Percentiles rank a stretch among this genome's conserved stretches.
These are phyloP conservation scores for Crithidia expoeki DNA, from an alignment of 208 protist species.

Conservation along the genomic window DNA sequence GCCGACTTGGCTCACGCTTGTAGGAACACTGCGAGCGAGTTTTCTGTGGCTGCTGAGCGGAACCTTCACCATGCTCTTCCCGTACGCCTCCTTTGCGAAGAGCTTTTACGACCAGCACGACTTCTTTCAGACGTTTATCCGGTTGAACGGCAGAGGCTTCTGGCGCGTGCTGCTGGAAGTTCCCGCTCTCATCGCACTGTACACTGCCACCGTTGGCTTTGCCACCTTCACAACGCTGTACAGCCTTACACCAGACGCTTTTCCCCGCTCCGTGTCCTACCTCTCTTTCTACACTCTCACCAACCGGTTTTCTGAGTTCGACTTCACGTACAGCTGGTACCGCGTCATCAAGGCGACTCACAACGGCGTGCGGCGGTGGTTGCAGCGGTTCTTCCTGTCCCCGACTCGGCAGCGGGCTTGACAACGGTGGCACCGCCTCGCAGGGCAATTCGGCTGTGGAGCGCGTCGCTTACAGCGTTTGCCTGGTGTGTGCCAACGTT, in stretches of 20 bases:
- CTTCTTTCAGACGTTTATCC: conserved; percentile 20
- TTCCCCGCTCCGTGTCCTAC: conserved; percentile 23
- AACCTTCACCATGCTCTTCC: conserved; percentile 11
- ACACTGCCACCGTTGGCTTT: conserved; percentile 22
- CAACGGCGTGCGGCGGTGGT: background rate
- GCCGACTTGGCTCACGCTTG: conserved; percentile 28
- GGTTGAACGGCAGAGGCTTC: conserved; percentile 3
- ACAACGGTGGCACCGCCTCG: no score
- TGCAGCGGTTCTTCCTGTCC: conserved; percentile 19
- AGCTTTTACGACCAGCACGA: conserved; percentile 7
- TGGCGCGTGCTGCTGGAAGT: conserved; percentile 23
- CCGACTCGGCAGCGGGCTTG: no score
- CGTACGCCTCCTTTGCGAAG: conserved; percentile 10
- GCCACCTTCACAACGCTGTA: conserved; percentile 15
- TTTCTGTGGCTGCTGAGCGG: conserved; percentile 25
- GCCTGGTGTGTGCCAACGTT: conserved; percentile 24
- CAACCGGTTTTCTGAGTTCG: conserved; percentile 6
- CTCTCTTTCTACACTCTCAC: conserved; percentile 17
- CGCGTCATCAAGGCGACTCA: conserved; percentile 12
- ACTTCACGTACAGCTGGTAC: conserved; percentile 23
- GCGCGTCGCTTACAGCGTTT: conserved; percentile 11
- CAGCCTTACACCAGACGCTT: conserved; percentile 12
- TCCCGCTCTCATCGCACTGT: conserved; percentile 17
- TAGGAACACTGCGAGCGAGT: conserved; percentile 13
- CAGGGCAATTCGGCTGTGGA: conserved; percentile 13